A percentile compares a stretch with the other conserved stretches of the same genome.
Evolutionary conservation across 2,329 filamentous ascomycete genomes (phyloP).

Genomic region (Aspergillus brasiliensis): DNA sequence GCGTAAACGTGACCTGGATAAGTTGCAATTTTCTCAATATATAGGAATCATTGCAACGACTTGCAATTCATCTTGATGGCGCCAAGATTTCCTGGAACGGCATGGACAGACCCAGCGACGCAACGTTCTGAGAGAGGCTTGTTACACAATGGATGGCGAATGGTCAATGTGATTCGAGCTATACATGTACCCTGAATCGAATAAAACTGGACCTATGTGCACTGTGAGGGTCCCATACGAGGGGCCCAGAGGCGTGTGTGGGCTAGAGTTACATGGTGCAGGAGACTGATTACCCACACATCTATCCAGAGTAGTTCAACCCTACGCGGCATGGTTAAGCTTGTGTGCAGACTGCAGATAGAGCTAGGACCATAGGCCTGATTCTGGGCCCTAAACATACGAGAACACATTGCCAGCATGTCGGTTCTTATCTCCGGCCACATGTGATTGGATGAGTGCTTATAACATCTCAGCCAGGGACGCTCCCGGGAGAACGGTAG

Average conservation of each 20-base stretch:
- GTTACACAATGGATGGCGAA: background rate
- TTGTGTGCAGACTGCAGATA: background rate
- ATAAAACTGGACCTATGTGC: background rate
- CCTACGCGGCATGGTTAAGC: background rate
- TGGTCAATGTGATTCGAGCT: background rate
- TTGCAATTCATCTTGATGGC: too few relatives aligned
- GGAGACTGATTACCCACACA: background rate
- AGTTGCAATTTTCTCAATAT: background rate
- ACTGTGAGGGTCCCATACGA: background rate
- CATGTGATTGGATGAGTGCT: background rate
- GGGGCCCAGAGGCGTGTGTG: background rate
- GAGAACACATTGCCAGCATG: background rate
- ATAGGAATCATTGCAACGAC: background rate
- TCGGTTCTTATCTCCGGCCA: background rate
- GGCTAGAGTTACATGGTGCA: background rate
- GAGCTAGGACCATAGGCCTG: background rate
- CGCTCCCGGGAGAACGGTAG: background rate
- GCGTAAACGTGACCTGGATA: too few relatives aligned
- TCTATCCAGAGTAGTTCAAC: background rate
- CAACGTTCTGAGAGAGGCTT: background rate
- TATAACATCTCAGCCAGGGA: background rate
- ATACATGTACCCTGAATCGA: background rate
- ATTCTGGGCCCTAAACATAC: background rate
- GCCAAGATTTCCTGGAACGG: background rate
- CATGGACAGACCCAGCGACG: background rate